Evolutionary conservation across 768 basidiomycete genomes (phyloP).

Genomic region (Trametes punicea): DNA sequence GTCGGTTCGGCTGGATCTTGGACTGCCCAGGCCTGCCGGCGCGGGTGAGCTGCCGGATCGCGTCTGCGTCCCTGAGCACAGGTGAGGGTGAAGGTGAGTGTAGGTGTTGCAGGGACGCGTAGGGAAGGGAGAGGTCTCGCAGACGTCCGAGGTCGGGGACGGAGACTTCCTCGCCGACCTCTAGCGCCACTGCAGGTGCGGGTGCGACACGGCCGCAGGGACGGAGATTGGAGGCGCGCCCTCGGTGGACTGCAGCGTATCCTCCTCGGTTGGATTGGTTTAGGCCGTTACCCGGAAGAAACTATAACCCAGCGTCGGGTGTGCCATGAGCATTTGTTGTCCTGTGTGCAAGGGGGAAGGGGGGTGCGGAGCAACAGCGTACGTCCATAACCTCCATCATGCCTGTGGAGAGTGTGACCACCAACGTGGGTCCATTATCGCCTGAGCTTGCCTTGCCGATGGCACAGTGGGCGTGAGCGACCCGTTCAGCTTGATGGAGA

Average conservation of each 20-base stretch:
- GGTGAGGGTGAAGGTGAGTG: not conserved
- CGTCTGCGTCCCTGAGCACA: slow-evolving; percentile 53
- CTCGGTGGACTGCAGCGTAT: slow-evolving; percentile 34
- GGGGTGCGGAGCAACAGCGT: slow-evolving; percentile 14
- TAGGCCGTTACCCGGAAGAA: slow-evolving; percentile 52
- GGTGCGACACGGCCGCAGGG: slow-evolving; percentile 53
- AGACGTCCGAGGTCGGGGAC: slow-evolving; percentile 62
- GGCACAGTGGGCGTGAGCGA: slow-evolving; percentile 39
- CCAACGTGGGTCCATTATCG: slow-evolving; percentile 52
- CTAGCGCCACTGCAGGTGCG: slow-evolving; percentile 66
- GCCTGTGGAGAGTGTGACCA: slow-evolving; percentile 48
- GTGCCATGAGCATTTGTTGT: not conserved
- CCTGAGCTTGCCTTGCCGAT: slow-evolving; percentile 46
- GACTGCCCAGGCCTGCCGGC: slow-evolving; percentile 42
- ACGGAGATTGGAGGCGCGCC: slow-evolving; percentile 47
- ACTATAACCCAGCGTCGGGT: slow-evolving; percentile 30
- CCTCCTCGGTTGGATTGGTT: slow-evolving; percentile 47
- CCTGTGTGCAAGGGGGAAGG: not conserved
- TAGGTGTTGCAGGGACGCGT: not conserved
- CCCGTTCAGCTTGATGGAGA: slow-evolving; percentile 43
- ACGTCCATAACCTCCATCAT: slow-evolving; percentile 59
- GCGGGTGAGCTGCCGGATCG: slow-evolving; percentile 59
- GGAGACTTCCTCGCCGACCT: slow-evolving; percentile 54
- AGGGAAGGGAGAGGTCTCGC: not conserved
- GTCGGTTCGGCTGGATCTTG: slow-evolving; percentile 54